Evolutionary conservation across 2,329 filamentous ascomycete genomes (phyloP), one percentile per base, ranked within the genome.

Genomic region (Phialophora expanda): DNA sequence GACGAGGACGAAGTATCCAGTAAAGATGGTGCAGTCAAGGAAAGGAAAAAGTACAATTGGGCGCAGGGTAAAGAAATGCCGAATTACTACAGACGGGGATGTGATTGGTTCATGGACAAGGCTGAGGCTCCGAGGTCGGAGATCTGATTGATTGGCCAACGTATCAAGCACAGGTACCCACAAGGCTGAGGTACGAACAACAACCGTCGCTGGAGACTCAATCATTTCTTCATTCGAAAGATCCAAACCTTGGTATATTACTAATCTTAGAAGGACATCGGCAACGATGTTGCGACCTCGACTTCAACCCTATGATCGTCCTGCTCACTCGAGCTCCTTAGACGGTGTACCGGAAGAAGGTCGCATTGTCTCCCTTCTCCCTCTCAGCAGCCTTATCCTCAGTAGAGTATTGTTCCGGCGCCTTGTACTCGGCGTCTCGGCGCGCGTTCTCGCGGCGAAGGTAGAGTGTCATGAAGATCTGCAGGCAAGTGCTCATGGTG

Each of bases 401-500:
- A 7, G 50, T 30, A 28, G 62, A 65, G 24, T 69, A 69, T 14
- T 62, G 50, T 7, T 54, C 59, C 7, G 50, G 56, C 17, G 46
- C 22, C 61, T 69, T 69, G 32, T 69, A 61, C 46, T 66, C 67
- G 50, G 56, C 56, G 26, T 69, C 65, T 3, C 67, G 67, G 17
- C 67, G 66, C 12, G 62, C 67, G 46, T 71, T 71, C 65, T 71
- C 69, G 14, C 62, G 68, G n/a, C 69, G 64, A 0, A 71, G 60
- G 38, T 67, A 70, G 24, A 66, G 20, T 17, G 69, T 68, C 69
- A 71, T 71, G 57, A 71, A 70, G 54, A 69, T 63, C 91, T 0
- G 86, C 84, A 14, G 92, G 81, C 59, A 92, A 78, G 72, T 88
- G 91, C 3, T 91, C 68, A 2, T 86, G 79, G 75, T 93, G 82